Percentiles rank a stretch among this genome's conserved stretches.
phyloP scores from a whole-genome alignment of 169 alveolate genomes.

The Eimeria praecox region DNA sequence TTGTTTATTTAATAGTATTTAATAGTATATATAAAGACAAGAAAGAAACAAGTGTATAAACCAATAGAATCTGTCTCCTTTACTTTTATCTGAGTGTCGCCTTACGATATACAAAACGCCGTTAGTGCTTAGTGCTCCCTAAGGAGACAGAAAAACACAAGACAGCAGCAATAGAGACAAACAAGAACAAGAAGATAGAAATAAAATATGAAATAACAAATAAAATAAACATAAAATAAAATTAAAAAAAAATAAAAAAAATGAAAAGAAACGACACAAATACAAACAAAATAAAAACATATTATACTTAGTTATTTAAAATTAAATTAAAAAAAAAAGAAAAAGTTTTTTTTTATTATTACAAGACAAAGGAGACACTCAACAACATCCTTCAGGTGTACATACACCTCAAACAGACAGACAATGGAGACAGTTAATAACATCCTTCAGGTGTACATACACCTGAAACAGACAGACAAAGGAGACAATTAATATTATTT shows the following conservation, averaged over 20 bases:
- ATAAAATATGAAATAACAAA: too few species aligned
- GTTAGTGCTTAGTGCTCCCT: background rate
- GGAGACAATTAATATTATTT: background rate
- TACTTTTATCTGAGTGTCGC: background rate
- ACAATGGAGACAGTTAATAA: background rate
- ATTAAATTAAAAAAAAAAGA: background rate
- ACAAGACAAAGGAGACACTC: background rate
- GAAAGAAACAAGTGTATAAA: background rate
- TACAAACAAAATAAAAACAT: too few species aligned
- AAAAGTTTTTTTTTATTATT: too few species aligned
- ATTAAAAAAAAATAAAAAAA: too few species aligned
- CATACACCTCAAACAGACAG: background rate
- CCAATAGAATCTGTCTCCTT: background rate
- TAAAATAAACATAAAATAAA: too few species aligned
- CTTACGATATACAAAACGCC: slow-evolving; percentile 1
- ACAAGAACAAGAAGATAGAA: too few species aligned
- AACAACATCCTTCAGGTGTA: background rate
- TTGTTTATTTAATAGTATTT: background rate
- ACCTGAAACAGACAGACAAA: background rate
- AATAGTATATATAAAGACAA: too few species aligned
- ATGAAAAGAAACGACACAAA: too few species aligned
- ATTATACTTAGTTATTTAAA: background rate
- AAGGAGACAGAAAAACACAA: background rate
- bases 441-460: background rate
- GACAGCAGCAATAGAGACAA: background rate